Conservation (phyloP, 768 basidiomycete species). For the Kwoniella dendrophila region DNA sequence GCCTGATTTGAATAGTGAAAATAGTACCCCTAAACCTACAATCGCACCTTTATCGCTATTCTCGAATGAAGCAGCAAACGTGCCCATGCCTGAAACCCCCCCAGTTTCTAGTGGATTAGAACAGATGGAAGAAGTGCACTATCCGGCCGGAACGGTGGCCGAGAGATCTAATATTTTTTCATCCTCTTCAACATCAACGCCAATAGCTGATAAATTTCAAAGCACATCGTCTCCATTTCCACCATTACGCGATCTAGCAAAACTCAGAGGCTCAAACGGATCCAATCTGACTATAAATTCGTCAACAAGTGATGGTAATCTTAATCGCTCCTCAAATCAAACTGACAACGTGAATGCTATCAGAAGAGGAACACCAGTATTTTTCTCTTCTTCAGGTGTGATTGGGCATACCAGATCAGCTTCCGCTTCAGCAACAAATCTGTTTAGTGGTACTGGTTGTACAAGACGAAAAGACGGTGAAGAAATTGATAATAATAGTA, state of each 20-base stretch:
- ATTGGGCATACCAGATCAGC: slow-evolving; percentile 6
- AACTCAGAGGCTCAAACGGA: slow-evolving; percentile 25
- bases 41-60: background rate
- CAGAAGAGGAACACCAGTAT: slow-evolving; percentile 39
- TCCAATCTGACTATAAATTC: slow-evolving; percentile 14
- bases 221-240: slow-evolving; percentile 26
- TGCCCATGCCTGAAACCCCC: slow-evolving; percentile 10
- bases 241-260: slow-evolving; percentile 1
- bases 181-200: slow-evolving; percentile 28
- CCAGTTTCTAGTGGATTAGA: background rate
- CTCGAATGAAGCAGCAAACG: background rate
- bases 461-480: background rate
- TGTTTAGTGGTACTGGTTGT: background rate
- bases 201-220: slow-evolving; percentile 47
- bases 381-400: slow-evolving; percentile 37
- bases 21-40: background rate
- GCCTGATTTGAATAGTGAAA: background rate
- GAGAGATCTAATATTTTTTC: slow-evolving; percentile 33
- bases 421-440: slow-evolving; percentile 13
- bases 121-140: slow-evolving; percentile 29
- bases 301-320: slow-evolving; percentile 11
- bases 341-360: slow-evolving; percentile 32
- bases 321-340: background rate
- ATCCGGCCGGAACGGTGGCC: slow-evolving; percentile 32
- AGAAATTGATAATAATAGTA: slow-evolving; percentile 4